These are phyloP conservation scores for Hygrocybe punicea DNA, from an alignment of 768 basidiomycete species.

Conservation along the genomic window DNA sequence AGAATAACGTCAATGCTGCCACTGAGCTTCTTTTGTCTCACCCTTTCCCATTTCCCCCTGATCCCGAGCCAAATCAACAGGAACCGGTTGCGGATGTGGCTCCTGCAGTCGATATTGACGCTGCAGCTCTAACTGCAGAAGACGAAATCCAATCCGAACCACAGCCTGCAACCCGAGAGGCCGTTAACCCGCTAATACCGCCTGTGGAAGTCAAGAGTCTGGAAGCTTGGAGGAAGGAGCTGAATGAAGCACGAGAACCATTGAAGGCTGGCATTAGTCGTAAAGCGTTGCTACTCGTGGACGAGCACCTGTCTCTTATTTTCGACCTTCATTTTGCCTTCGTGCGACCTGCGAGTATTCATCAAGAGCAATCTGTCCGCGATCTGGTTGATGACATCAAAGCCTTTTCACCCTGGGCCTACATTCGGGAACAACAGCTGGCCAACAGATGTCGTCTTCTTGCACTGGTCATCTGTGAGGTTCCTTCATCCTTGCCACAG, in stretches of 20 bases:
- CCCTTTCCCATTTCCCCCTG: constrained; percentile 72
- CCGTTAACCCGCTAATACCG: constrained; percentile 9
- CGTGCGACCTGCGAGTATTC: constrained; percentile 55
- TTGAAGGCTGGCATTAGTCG: constrained; percentile 62
- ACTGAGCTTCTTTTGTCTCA: constrained; percentile 83
- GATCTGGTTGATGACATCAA: constrained; percentile 77
- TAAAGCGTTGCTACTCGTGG: constrained; percentile 74
- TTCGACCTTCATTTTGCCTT: constrained; percentile 87
- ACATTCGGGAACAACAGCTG: constrained; percentile 72
- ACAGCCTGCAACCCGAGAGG: constrained; percentile 21
- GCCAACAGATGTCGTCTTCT: constrained; percentile 82
- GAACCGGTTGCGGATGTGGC: constrained; percentile 16
- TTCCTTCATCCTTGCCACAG: constrained; percentile 54
- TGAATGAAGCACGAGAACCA: constrained; percentile 64
- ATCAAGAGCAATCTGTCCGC: constrained; percentile 63
- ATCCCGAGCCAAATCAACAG: constrained; percentile 48
- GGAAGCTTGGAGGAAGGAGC: constrained; percentile 62
- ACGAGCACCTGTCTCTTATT: constrained; percentile 81
- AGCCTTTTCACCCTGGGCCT: constrained; percentile 58
- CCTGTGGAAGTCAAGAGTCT: constrained; percentile 42
- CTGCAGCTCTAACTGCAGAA: constrained; percentile 10
- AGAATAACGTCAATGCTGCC: constrained; percentile 86
- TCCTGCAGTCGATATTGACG: constrained; percentile 11
- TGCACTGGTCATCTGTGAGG: constrained; percentile 78
- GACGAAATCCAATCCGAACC: constrained; percentile 26